Percentiles rank a stretch among this genome's conserved stretches.
phyloP scores from a whole-genome alignment of 176 grass and related monocot species.

The Otatea glauca region DNA sequence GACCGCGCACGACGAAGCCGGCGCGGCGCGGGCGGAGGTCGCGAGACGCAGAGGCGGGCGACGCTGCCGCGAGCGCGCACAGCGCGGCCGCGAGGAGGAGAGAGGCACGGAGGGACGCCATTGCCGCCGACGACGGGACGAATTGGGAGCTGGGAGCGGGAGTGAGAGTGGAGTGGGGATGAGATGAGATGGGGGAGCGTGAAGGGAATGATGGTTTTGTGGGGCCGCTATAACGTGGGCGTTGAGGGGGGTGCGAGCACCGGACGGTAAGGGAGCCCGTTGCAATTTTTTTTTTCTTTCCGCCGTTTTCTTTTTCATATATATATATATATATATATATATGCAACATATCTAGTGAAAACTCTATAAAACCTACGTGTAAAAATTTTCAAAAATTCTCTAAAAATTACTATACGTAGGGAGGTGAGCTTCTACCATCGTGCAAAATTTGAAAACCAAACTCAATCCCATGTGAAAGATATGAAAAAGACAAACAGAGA shows the following conservation, averaged over 20 bases:
- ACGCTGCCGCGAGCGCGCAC: conserved; percentile 12
- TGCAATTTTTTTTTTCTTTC: no score
- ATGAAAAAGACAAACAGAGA: no score
- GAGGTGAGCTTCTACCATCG: no score
- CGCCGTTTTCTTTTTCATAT: no score
- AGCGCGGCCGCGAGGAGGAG: conserved; percentile 31
- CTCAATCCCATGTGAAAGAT: no score
- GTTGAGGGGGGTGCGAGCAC: conserved; percentile 2
- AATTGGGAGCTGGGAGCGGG: neutral
- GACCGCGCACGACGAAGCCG: conserved; percentile 73
- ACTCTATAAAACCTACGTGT: no score
- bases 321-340: no score
- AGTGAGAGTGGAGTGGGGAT: neutral
- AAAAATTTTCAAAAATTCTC: no score
- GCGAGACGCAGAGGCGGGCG: conserved; percentile 39
- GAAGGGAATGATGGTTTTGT: neutral
- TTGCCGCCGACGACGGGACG: neutral
- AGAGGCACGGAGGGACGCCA: conserved; percentile 38
- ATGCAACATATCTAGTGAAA: no score
- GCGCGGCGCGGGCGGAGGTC: conserved; percentile 37
- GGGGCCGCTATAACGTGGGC: neutral
- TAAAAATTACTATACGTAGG: no score
- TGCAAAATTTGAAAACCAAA: no score
- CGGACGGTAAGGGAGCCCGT: neutral
- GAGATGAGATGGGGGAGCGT: neutral